Evolutionary conservation across 768 basidiomycete genomes (phyloP), one percentile per base, ranked within the genome.

Genomic region (Suillus placidus): DNA sequence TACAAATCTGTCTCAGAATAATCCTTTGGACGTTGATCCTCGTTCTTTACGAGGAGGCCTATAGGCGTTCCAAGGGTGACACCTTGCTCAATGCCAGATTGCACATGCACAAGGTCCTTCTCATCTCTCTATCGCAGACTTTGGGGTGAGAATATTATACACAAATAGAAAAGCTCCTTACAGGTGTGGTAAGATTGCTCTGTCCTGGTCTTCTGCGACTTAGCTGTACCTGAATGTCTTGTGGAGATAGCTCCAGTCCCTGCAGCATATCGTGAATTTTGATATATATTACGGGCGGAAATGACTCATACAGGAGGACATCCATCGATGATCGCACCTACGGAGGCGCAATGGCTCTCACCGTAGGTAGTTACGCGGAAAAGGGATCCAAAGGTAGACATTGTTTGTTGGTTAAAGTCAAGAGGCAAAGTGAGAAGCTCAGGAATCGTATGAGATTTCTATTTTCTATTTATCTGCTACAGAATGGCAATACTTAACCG

Each of bases 1-100:
- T 95, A 99, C 62, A 95, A 81, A 75, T 99, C 97, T 0, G 97
- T 99, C 82, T 99, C 97, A 69, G 95, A 90, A 79, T 99, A 99
- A 79, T 99, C 97, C 73, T 98, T 93, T 23, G 97, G 97, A 35
- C 97, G 85, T 75, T 99, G 97, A 77, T 99, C 97, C 80, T 99
- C 95, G 79, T 99, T 99, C 73, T 88, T 93, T 45, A 99, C 95
- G 60, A 98, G 83, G n/a, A 99, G 87, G 2, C 90, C 96, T 72
- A 99, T 99, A 26, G 97, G 97, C 23, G 97, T 99, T 55, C 97
- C 97, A 26, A 99, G 88, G 3, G 97, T 98, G 35, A 97, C 89
- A 34, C 94, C 97, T 68, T 91, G 89, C 77, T 99, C 97, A 35
- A 90, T 82, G 35, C 97, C 97, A 38, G 95, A 97, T 77, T 99